Conservation (phyloP, 345 rosid genomes). For the Ceriops tagal region DNA sequence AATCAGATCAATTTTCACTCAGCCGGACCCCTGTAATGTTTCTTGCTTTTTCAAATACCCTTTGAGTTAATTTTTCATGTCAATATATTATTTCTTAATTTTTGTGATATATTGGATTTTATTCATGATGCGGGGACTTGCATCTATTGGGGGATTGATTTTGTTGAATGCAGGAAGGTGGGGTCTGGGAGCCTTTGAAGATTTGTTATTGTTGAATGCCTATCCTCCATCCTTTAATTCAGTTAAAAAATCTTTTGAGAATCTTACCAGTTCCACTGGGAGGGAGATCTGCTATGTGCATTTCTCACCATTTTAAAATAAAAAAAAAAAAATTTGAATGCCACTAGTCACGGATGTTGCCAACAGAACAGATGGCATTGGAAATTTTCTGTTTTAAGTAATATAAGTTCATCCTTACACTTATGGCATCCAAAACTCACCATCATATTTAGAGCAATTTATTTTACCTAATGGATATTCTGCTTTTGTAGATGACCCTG, state of each 20-base stretch:
- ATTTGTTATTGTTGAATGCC: not conserved
- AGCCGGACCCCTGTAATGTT: slow-evolving; percentile 68
- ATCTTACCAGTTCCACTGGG: not conserved
- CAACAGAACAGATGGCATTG: not conserved
- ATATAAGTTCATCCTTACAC: not conserved
- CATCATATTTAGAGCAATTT: not conserved
- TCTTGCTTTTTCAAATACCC: not conserved
- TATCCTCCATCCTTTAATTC: not conserved
- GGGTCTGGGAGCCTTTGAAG: not conserved
- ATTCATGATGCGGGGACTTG: not conserved
- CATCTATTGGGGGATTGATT: not conserved
- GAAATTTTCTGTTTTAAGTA: not conserved
- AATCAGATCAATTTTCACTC: slow-evolving; percentile 68
- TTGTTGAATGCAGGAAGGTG: not conserved
- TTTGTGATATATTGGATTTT: not conserved
- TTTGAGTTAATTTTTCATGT: not conserved
- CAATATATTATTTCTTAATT: not conserved
- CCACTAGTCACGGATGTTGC: not conserved
- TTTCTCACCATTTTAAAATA: not conserved
- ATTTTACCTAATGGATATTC: not conserved
- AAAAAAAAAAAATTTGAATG: not conserved
- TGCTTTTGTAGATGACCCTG: slow-evolving; percentile 55
- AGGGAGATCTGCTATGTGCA: not conserved
- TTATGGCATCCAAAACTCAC: not conserved
- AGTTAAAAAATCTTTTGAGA: slow-evolving; percentile 1